Conservation (phyloP, 305 asterid species). For the Fraxinus nigra region DNA sequence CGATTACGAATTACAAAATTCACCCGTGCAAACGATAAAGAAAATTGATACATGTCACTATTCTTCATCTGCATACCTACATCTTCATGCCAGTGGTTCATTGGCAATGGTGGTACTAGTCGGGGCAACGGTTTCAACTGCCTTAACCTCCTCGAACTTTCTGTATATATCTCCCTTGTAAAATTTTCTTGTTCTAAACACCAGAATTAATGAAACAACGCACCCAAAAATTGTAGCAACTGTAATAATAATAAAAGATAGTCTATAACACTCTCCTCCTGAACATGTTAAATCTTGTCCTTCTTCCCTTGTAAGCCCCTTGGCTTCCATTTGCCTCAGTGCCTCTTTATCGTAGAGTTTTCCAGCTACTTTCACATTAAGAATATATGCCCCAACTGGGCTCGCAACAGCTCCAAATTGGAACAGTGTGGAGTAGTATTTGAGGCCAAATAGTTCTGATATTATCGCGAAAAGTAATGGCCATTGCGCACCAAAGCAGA, state of each 20-base stretch:
- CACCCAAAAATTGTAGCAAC: constrained; percentile 26
- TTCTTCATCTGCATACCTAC: neutral
- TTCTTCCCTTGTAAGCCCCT: constrained; percentile 4
- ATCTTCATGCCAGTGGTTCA: neutral
- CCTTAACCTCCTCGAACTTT: constrained; percentile 19
- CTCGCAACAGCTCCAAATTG: constrained; percentile 33
- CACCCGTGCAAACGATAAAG: neutral
- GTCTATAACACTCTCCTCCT: constrained; percentile 29
- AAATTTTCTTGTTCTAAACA: constrained; percentile 21
- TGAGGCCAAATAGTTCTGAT: constrained; percentile 35
- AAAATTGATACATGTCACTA: neutral
- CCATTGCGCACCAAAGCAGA: constrained; percentile 36
- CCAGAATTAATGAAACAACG: constrained; percentile 31
- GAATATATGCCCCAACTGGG: constrained; percentile 29
- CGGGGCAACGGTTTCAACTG: neutral
- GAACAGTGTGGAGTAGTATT: constrained; percentile 33
- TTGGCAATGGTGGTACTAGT: neutral
- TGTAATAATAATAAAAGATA: constrained; percentile 29
- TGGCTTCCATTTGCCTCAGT: constrained; percentile 25
- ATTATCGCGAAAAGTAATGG: constrained; percentile 35
- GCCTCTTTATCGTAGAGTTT: constrained; percentile 35
- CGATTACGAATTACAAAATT: neutral
- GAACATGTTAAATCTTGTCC: constrained; percentile 31
- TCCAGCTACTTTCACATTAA: constrained; percentile 34
- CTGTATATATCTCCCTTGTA: constrained; percentile 26